Base-by-base conservation (phyloP, 78 protist species). In the Guillardia theta region DNA sequence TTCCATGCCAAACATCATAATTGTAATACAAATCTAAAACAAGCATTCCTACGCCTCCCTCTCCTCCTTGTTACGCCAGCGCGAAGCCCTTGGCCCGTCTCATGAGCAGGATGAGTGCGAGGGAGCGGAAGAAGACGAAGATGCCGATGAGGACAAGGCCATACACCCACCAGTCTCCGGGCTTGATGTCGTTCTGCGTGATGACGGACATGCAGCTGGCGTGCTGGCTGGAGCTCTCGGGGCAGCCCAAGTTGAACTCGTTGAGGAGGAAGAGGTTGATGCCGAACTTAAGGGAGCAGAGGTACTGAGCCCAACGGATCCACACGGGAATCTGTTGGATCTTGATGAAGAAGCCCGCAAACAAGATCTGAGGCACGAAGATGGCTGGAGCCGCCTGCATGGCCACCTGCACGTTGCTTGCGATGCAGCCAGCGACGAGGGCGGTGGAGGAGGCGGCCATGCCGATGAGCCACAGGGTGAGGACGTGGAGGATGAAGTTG, bases 281-380 rank as follows among this genome's bases (percentile, higher is more conserved):
- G 37, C 48, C 93, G 88, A 80, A 96, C 93, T 92, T 94, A 62
- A 96, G 87, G 15, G 64, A 41, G 94, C 92, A 88, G 64, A 92
- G n/a, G 62, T 43, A 94, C 96, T 96, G 95, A 30, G 62, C 87
- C 97, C 97, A 96, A 27, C 95, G 95, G 46, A 96, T 10, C 37
- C 12, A 83, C 43, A 9, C 37, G 10, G 97, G 97, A 54, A 96
- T 96, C 70, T 45, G 78, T 48, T 18, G 3, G 93, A 36, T 10
- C 0, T 1, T 2, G 70, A 96, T 27, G 77, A 94, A 93, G 76
- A 96, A 76, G 37, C 97, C 97, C 0, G 96, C 83, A 45, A 78
- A 94, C 43, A 96, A 88, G 43, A 96, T 36, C 92, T 93, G 95
- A 92, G 95, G 96, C 37, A 95, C n/a, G n/a, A n/a, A n/a, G n/a